Conservation (phyloP, 257 asterid species). For the Mitragyna speciosa region DNA sequence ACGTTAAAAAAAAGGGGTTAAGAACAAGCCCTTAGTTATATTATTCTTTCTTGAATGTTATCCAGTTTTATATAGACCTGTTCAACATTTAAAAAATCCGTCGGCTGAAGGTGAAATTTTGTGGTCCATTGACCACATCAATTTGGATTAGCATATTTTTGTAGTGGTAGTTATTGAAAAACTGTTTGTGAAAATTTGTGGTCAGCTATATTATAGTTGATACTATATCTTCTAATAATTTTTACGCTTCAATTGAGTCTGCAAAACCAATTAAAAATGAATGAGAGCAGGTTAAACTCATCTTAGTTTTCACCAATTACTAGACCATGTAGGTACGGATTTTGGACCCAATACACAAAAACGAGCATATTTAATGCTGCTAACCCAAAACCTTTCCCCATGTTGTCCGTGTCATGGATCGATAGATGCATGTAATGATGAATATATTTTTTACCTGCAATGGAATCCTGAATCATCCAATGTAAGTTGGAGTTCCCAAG, state of each 20-base stretch:
- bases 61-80: not conserved
- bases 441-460: slow-evolving; percentile 4
- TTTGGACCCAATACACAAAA: slow-evolving; percentile 47
- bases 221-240: not conserved
- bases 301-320: slow-evolving; percentile 27
- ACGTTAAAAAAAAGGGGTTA: too few species aligned
- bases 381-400: slow-evolving; percentile 35
- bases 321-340: slow-evolving; percentile 19
- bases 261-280: not conserved
- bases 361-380: slow-evolving; percentile 59
- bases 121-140: not conserved
- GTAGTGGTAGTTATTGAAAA: not conserved
- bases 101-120: not conserved
- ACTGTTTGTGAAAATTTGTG: too few species aligned
- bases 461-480: slow-evolving; percentile 6
- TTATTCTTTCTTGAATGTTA: not conserved
- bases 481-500: slow-evolving; percentile 15
- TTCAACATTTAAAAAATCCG: not conserved
- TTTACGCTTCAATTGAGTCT: not conserved
- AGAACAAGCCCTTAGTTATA: not conserved
- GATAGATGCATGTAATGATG: slow-evolving; percentile 18
- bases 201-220: not conserved
- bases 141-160: not conserved
- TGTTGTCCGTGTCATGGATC: slow-evolving; percentile 40
- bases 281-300: slow-evolving; percentile 18